Evolutionary conservation across 1,284 basidiomycete genomes (phyloP).

Genomic region (Boletellus deceptivus): DNA sequence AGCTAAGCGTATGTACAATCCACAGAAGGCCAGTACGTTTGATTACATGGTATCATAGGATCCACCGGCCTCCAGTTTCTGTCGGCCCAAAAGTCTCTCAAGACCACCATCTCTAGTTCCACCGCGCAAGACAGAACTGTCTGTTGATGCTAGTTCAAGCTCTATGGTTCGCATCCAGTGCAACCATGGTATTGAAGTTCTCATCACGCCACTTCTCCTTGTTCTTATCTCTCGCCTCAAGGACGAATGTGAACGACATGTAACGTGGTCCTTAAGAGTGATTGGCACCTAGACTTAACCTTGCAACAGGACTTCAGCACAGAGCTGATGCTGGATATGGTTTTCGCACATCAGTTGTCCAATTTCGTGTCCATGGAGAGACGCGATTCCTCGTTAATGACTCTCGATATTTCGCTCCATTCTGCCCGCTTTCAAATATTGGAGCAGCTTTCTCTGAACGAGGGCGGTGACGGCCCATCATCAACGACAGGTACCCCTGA

Average conservation of each 20-base stretch:
- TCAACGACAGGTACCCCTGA: slow-evolving; percentile 1
- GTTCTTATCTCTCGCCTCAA: slow-evolving; percentile 38
- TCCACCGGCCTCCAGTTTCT: slow-evolving; percentile 12
- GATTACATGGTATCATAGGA: slow-evolving; percentile 9
- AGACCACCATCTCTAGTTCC: slow-evolving; percentile 3
- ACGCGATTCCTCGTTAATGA: background rate
- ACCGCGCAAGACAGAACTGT: slow-evolving; percentile 5
- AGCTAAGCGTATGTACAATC: slow-evolving; percentile 26
- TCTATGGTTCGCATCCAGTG: slow-evolving; percentile 30
- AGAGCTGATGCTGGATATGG: slow-evolving; percentile 47
- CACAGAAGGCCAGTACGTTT: background rate
- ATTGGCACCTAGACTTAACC: slow-evolving; percentile 7
- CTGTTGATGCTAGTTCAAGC: background rate
- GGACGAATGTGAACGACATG: slow-evolving; percentile 42
- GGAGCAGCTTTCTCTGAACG: slow-evolving; percentile 24
- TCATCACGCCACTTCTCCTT: slow-evolving; percentile 47
- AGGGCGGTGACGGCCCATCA: slow-evolving; percentile 1
- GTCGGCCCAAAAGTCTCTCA: slow-evolving; percentile 1
- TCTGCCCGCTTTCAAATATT: slow-evolving; percentile 26
- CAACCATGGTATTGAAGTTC: slow-evolving; percentile 35
- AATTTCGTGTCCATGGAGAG: slow-evolving; percentile 23
- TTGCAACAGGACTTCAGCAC: slow-evolving; percentile 38
- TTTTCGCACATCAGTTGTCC: slow-evolving; percentile 41
- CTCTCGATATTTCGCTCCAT: slow-evolving; percentile 24
- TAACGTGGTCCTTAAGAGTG: slow-evolving; percentile 25